A percentile compares a stretch with the other conserved stretches of the same genome.
phyloP scores from a whole-genome alignment of 2,329 filamentous ascomycete species.

The Calonectria hawksworthii region DNA sequence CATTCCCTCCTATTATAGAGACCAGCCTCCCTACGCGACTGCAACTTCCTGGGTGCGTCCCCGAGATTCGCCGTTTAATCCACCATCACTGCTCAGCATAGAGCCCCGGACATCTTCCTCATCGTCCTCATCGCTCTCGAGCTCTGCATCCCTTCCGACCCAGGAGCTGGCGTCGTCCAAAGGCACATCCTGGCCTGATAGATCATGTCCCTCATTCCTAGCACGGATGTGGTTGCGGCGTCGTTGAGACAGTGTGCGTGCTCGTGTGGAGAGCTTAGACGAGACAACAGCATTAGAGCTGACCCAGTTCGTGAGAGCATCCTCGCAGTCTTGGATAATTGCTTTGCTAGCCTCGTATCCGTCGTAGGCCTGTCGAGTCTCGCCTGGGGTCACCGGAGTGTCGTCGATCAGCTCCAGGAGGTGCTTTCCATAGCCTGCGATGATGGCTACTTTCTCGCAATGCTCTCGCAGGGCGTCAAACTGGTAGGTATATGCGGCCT shows the following conservation, averaged over 20 bases:
- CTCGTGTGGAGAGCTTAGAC: conserved; percentile 87
- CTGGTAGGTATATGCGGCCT: conserved; percentile 97
- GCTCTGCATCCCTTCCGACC: conserved; percentile 80
- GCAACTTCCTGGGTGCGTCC: conserved; percentile 69
- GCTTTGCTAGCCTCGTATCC: conserved; percentile 98
- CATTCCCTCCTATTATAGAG: conserved; percentile 10
- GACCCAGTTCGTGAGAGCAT: conserved; percentile 97
- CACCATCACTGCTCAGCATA: conserved; percentile 65
- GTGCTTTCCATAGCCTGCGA: conserved; percentile 97
- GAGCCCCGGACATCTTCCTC: conserved; percentile 66
- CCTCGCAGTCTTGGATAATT: conserved; percentile 99
- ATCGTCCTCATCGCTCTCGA: conserved; percentile 75
- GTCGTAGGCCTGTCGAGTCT: conserved; percentile 95
- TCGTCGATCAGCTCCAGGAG: conserved; percentile 97
- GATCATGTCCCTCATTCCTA: conserved; percentile 82
- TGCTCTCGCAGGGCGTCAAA: conserved; percentile 98
- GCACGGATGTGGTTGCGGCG: conserved; percentile 79
- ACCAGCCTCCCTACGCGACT: conserved; percentile 53
- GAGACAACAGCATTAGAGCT: conserved; percentile 89
- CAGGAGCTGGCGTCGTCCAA: conserved; percentile 86
- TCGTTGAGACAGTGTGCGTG: conserved; percentile 89
- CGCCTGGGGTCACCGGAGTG: conserved; percentile 95
- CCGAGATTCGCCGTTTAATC: conserved; percentile 69
- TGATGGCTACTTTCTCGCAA: conserved; percentile 97
- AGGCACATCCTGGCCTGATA: conserved; percentile 85